Base-by-base conservation (phyloP, 228 moss, liverwort and hornwort species). In the Sphagnum fallax region DNA sequence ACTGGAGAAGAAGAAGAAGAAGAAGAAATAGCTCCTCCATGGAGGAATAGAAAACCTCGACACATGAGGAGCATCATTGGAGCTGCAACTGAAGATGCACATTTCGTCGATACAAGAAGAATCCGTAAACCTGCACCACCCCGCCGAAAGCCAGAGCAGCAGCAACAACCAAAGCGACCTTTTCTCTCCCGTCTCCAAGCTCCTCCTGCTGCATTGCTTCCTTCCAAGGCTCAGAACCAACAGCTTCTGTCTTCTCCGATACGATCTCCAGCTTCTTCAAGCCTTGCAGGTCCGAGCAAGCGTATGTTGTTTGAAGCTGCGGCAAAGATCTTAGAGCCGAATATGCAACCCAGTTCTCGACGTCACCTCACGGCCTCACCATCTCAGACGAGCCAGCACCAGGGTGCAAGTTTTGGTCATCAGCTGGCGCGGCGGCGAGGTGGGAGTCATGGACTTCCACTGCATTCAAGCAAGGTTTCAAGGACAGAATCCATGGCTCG, bases 261-360 rank as follows among this genome's bases (percentile, higher is more conserved):
- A 5, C 77, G 16, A 10, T 8, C 32, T 32, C 32, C 32, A 32
- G 32, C 32, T 32, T 2, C 32, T 32, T 32, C 32, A 32, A 3
- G 32, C 32, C 32, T 32, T 32, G 32, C 75, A 67, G 68, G 72
- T 15, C 75, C 68, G 58, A 65, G 77, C 62, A 70, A 70, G 58
- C 70, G 77, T 48, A 77, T 75, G 9, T 73, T 77, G 48, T 50
- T 75, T 1, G 77, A 80, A 70, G 77, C 83, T 63, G 80, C 83
- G 70, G 77, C 77, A 70, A 80, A 80, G 68, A 67, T 77, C 49
- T 69, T 71, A 60, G 81, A 84, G 62, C 81, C 74, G 2, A 75
- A 70, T 65, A 70, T 83, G 73, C 80, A 67, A 63, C 75, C 75
- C 14, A 53, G 61, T 4, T 71, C 67, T 6, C 62, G 74, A 0